Conservation (phyloP, 257 asterid genomes). For the Ballota nigra region DNA sequence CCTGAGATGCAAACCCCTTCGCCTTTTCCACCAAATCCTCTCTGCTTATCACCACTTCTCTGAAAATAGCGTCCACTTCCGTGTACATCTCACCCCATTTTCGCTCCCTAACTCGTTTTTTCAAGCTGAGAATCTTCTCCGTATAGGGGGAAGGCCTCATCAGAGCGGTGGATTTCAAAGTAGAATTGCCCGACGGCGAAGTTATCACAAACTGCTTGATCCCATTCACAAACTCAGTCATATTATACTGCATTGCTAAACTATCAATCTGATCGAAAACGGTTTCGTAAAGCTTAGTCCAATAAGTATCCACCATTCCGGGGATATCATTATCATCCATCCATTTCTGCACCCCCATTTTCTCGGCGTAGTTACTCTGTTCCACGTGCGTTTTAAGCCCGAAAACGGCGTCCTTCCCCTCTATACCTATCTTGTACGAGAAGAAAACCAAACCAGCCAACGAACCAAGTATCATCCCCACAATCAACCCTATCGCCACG, state of each 20-base stretch:
- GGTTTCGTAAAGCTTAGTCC: constrained; percentile 70
- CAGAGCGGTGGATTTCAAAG: constrained; percentile 49
- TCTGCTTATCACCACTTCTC: constrained; percentile 69
- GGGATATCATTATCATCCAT: constrained; percentile 96
- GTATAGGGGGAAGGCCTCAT: constrained; percentile 67
- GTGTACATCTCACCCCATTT: constrained; percentile 78
- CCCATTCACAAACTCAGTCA: constrained; percentile 79
- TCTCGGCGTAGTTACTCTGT: constrained; percentile 87
- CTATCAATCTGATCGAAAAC: constrained; percentile 77
- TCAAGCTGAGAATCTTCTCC: constrained; percentile 67
- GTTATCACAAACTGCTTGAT: constrained; percentile 64
- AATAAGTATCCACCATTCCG: constrained; percentile 79
- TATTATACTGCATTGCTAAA: constrained; percentile 78
- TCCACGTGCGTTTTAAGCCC: constrained; percentile 82
- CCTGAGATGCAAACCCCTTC: constrained; percentile 83
- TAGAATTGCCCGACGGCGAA: constrained; percentile 40
- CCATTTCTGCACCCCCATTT: constrained; percentile 83
- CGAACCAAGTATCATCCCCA: constrained; percentile 71
- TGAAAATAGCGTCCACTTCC: constrained; percentile 60
- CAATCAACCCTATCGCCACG: constrained; percentile 85
- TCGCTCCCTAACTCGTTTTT: constrained; percentile 52
- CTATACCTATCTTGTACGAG: constrained; percentile 83
- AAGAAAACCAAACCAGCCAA: constrained; percentile 70
- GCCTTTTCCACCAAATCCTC: constrained; percentile 87
- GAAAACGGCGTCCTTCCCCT: constrained; percentile 85